Evolutionary conservation across 2,329 filamentous ascomycete genomes (phyloP), one percentile per base, ranked within the genome.

Genomic region (Westerdykella aurantiaca): DNA sequence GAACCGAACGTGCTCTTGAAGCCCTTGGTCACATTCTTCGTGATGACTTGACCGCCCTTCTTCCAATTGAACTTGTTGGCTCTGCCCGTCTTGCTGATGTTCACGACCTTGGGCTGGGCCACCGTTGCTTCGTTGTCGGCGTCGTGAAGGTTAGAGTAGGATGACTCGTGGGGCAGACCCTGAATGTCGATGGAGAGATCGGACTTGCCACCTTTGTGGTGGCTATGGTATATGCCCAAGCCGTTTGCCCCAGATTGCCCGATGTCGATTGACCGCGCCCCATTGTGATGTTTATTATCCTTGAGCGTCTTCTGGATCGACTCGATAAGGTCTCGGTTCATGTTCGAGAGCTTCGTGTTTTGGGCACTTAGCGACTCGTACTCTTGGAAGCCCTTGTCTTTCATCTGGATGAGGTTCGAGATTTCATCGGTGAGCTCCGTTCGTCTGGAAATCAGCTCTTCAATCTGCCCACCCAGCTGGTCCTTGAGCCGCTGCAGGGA

Each of bases 31-130:
- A 97, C 86, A 61, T 90, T 91, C 68, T 96, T 95, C 22, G 90
- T 90, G 57, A 97, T 84, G 44, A 87, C 90, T 69, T 95, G 91
- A 33, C 88, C 88, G 33, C 89, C 89, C 74, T 94, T 95, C 77
- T 96, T 95, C 90, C 93, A 97, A 71, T 95, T 95, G 71, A 96
- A 96, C 67, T 96, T 97, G 73, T 89, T 95, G 42, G 85, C 82
- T 63, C 95, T 89, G 23, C 86, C 89, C 71, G 61, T 60, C 50
- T 96, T 97, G 57, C 89, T 83, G 50, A 97, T 94, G 58, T 93
- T 94, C 48, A 97, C 86, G 29, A 97, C 86, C 48, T 95, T 93
- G n/a, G 93, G 90, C 2, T 88, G 86, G 22, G 82, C 66, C 39
- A 84, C 69, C 0, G 78, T 77, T 12, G 76, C 71, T 51, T 83